Base-by-base conservation (phyloP, 805 yeast species). In the Wickerhamiella hasegawae region DNA sequence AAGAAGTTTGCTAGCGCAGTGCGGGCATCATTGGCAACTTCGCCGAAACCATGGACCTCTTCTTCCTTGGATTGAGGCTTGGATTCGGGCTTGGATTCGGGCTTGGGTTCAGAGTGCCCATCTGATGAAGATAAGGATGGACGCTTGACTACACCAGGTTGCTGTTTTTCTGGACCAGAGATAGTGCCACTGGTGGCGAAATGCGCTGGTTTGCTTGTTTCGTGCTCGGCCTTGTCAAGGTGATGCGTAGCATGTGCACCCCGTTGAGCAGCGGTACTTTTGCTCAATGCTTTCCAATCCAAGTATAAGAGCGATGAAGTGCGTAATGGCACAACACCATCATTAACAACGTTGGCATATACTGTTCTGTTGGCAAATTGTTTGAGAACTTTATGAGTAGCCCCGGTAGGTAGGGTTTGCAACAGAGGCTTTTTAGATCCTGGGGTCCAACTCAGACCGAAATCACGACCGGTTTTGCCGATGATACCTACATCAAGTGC, bases 321-420 rank as follows among this genome's bases (percentile, higher is more conserved):
- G 34, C 97, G 62, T 45, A 90, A 60, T 0, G 98, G 97, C 2
- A 90, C 98, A 35, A 90, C 84, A 2, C 98, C 98, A 58, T 90
- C 98, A 54, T 90, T 76, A 15, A 81, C 64, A 0, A 80, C 76
- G 56, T 90, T 90, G 0, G 97, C 95, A 54, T 90, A 90, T 0
- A 79, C 60, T 0, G 95, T 83, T 42, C 96, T 63, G 40, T 77
- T 60, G 28, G 63, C 52, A 57, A 90, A 87, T 38, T 57, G 55
- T 38, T 69, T 68, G 39, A 87, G 63, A 0, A 78, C 63, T 24
- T 57, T 57, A 41, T 76, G 74, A 0, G 87, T 76, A 2, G 85
- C 80, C 4, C 79, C 75, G 1, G 77, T 63, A 0, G 96, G 92
- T 3, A 87, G 59, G 18, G 81, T 57, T 41, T 81, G 72, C 28